Evolutionary conservation across 768 basidiomycete species (phyloP).

Genomic region (Heimioporus sp.): DNA sequence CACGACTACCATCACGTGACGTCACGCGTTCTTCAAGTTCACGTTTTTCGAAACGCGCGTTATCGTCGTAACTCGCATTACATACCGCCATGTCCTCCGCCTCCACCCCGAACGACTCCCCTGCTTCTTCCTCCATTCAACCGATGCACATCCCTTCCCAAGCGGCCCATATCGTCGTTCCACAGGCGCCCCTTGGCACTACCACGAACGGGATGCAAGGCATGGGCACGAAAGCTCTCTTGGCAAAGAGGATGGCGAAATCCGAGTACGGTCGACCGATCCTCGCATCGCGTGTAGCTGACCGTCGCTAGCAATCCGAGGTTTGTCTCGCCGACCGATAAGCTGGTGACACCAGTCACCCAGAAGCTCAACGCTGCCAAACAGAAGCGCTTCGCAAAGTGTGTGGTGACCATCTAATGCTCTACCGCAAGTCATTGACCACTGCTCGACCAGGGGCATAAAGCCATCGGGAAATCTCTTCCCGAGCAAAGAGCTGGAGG

Average conservation of each 20-base stretch:
- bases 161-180: constrained; percentile 73
- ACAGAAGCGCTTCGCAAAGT: constrained; percentile 95
- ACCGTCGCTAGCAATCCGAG: constrained; percentile 66
- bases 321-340: constrained; percentile 92
- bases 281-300: background rate
- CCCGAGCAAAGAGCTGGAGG: constrained; percentile 38
- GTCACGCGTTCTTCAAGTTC: constrained; percentile 27
- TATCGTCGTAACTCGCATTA: too few species aligned
- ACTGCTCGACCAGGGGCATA: constrained; percentile 41
- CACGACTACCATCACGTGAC: constrained; percentile 19
- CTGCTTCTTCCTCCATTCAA: constrained; percentile 59
- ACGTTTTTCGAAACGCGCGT: constrained; percentile 1
- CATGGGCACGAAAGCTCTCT: constrained; percentile 86
- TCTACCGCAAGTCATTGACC: constrained; percentile 6
- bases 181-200: constrained; percentile 79
- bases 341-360: constrained; percentile 89
- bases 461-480: constrained; percentile 65
- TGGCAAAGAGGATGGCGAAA: constrained; percentile 94
- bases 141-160: constrained; percentile 85
- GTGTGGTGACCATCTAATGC: constrained; percentile 28
- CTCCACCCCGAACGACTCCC: constrained; percentile 65
- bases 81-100: constrained; percentile 59
- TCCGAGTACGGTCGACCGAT: constrained; percentile 56
- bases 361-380: constrained; percentile 88
- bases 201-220: constrained; percentile 55